Percentiles rank a stretch among this genome's conserved stretches.
Evolutionary conservation across 306 rosid genomes (phyloP).

Genomic region (Coriaria nepalensis): DNA sequence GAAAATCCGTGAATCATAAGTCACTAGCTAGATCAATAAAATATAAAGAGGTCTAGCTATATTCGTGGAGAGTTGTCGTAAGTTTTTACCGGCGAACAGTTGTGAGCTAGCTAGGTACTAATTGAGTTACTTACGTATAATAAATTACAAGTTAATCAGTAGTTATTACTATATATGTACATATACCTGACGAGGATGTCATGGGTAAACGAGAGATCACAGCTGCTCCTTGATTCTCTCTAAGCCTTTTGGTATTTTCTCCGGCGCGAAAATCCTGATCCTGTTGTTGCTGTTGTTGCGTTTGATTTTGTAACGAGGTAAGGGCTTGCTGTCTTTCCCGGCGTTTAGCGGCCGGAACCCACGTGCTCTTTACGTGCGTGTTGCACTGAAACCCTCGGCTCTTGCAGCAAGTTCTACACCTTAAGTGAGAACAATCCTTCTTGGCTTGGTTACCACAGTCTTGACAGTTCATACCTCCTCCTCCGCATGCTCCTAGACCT

Average conservation of each 20-base stretch:
- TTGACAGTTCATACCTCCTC: slow-evolving; percentile 42
- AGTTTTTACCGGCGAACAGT: too few relatives aligned
- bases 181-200: slow-evolving; percentile 34
- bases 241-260: slow-evolving; percentile 21
- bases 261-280: slow-evolving; percentile 8
- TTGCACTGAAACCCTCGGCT: slow-evolving; percentile 69
- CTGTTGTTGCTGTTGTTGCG: slow-evolving; percentile 13
- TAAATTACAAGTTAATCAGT: too few relatives aligned
- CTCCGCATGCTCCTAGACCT: slow-evolving; percentile 13
- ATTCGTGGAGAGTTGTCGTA: too few relatives aligned
- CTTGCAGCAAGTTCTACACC: slow-evolving; percentile 64
- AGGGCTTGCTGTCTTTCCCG: slow-evolving; percentile 48
- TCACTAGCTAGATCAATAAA: too few relatives aligned
- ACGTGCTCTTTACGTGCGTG: slow-evolving; percentile 65
- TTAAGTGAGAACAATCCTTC: slow-evolving; percentile 47
- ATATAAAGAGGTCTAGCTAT: neutral
- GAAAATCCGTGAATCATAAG: slow-evolving; percentile 3
- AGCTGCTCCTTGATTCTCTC: slow-evolving; percentile 23
- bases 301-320: slow-evolving; percentile 19
- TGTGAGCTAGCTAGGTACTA: too few relatives aligned
- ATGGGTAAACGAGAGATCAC: slow-evolving; percentile 30
- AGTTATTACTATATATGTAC: too few relatives aligned
- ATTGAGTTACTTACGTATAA: too few relatives aligned
- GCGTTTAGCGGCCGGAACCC: slow-evolving; percentile 66
- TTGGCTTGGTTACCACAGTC: slow-evolving; percentile 69